These are phyloP conservation scores for Beauveria varroae DNA, from an alignment of 2,329 filamentous ascomycete species.

Conservation along the genomic window DNA sequence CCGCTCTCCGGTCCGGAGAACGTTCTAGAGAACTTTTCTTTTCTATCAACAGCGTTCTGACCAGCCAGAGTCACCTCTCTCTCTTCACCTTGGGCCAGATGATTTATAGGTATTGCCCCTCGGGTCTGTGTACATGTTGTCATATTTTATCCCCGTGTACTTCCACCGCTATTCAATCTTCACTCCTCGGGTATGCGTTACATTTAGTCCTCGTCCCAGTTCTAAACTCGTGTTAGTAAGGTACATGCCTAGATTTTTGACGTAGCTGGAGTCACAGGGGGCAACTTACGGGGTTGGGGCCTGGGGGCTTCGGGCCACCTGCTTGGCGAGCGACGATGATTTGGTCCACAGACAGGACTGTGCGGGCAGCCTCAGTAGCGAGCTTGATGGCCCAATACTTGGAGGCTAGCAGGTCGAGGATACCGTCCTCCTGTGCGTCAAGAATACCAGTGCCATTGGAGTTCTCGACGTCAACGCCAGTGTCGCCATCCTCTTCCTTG, in stretches of 20 bases:
- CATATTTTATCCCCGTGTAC: not conserved
- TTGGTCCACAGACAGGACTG: conserved; percentile 92
- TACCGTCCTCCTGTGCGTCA: conserved; percentile 80
- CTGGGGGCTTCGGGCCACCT: conserved; percentile 92
- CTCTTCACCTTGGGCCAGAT: not conserved
- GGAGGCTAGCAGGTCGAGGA: conserved; percentile 82
- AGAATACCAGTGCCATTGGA: conserved; percentile 72
- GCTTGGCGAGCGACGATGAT: conserved; percentile 98
- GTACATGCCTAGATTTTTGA: no score
- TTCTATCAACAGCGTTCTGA: conserved; percentile 4
- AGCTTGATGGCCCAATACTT: conserved; percentile 98
- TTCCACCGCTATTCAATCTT: conserved; percentile 15
- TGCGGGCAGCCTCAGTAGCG: conserved; percentile 88
- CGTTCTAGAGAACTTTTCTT: not conserved
- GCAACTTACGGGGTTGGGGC: conserved; percentile 65
- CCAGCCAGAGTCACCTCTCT: not conserved
- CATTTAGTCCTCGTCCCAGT: conserved; percentile 56
- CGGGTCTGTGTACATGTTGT: conserved; percentile 7
- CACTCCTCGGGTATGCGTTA: conserved; percentile 13
- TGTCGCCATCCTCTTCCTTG: conserved; percentile 78
- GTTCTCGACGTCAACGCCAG: conserved; percentile 93
- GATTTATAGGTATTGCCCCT: not conserved
- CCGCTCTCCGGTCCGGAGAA: not conserved
- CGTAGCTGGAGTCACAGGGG: not conserved
- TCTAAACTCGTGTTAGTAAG: conserved; percentile 26